A percentile compares a stretch with the other conserved stretches of the same genome.
Conservation (phyloP, 2,329 filamentous ascomycete genomes). For the Talaromyces marneffei region DNA sequence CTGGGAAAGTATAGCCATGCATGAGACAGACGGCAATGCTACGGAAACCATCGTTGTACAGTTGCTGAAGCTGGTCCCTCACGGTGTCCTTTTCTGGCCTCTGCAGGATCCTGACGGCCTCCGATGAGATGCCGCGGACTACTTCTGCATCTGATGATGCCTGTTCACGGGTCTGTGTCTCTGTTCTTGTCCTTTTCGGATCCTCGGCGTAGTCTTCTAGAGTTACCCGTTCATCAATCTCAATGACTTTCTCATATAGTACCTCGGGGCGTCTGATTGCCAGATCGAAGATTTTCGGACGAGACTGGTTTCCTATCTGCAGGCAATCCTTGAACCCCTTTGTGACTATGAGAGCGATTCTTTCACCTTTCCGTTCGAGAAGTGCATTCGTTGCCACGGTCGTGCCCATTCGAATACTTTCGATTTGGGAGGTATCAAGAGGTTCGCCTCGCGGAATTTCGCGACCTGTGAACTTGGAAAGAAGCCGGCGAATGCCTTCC, state of each 20-base stretch:
- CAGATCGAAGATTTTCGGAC: conserved; percentile 86
- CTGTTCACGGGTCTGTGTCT: conserved; percentile 34
- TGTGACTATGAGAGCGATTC: conserved; percentile 80
- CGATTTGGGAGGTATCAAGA: conserved; percentile 75
- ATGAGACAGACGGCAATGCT: conserved; percentile 87
- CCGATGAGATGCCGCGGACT: conserved; percentile 66
- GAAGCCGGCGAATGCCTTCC: conserved; percentile 81
- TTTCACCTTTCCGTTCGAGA: conserved; percentile 83
- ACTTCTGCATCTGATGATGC: conserved; percentile 47
- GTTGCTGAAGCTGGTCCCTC: conserved; percentile 56
- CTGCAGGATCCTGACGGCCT: conserved; percentile 65
- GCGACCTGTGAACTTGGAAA: conserved; percentile 67
- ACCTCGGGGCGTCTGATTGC: conserved; percentile 83
- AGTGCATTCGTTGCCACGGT: conserved; percentile 91
- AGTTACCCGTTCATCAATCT: conserved; percentile 85
- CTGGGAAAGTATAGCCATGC: conserved; percentile 86
- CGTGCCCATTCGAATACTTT: conserved; percentile 92
- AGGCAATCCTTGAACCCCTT: conserved; percentile 84
- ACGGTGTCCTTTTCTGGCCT: conserved; percentile 51
- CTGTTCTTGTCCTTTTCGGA: conserved; percentile 58
- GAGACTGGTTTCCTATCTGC: conserved; percentile 81
- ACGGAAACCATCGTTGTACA: conserved; percentile 65
- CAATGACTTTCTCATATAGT: conserved; percentile 77
- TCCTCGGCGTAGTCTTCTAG: conserved; percentile 90
- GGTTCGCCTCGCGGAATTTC: conserved; percentile 75